phyloP scores from a whole-genome alignment of 192 early-diverging fungal species.

The Coemansia sp. region DNA sequence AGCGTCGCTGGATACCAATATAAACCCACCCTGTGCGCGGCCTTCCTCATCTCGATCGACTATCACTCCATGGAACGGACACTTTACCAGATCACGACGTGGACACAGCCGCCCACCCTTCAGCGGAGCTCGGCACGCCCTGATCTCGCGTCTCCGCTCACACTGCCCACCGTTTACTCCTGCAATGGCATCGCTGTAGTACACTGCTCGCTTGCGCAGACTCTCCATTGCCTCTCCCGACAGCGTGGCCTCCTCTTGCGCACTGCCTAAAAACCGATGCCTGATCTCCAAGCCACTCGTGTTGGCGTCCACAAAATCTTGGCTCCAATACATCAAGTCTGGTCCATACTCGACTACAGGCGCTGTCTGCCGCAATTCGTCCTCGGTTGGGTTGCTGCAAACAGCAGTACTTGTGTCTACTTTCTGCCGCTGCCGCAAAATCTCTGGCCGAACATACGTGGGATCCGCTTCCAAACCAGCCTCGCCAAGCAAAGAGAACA shows the following conservation, averaged over 20 bases:
- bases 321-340: slow-evolving; percentile 67
- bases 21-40: slow-evolving; percentile 1
- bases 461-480: slow-evolving; percentile 16
- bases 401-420: background rate
- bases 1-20: background rate
- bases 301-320: slow-evolving; percentile 58
- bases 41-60: slow-evolving; percentile 60
- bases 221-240: slow-evolving; percentile 52
- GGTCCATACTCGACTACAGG: slow-evolving; percentile 65
- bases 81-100: slow-evolving; percentile 62
- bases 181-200: slow-evolving; percentile 34
- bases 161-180: background rate
- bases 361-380: slow-evolving; percentile 55
- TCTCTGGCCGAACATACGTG: slow-evolving; percentile 14
- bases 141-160: slow-evolving; percentile 30
- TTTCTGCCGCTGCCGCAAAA: background rate
- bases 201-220: slow-evolving; percentile 58
- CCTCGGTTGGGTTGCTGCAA: slow-evolving; percentile 31
- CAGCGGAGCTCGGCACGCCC: slow-evolving; percentile 64
- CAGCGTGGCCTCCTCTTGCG: slow-evolving; percentile 59
- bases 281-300: slow-evolving; percentile 54
- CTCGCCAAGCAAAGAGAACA: slow-evolving; percentile 36
- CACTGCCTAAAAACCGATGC: slow-evolving; percentile 64
- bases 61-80: slow-evolving; percentile 64
- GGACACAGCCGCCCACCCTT: slow-evolving; percentile 61